Evolutionary conservation across 2,329 filamentous ascomycete species (phyloP).

Genomic region (Onygenales sp.): DNA sequence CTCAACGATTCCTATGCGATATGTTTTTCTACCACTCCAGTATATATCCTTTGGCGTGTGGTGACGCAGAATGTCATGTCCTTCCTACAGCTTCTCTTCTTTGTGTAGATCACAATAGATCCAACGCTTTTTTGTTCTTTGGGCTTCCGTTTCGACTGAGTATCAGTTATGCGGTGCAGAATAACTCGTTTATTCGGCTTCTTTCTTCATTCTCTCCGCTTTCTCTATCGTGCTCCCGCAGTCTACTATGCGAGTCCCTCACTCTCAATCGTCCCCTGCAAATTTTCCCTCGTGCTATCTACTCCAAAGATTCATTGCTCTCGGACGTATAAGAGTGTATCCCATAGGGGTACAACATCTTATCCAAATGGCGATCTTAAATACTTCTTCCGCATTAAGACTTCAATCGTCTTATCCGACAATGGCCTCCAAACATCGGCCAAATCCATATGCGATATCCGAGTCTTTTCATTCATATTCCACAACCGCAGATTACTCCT

Average conservation of each 20-base stretch:
- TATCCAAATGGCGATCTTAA: no score
- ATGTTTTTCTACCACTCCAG: background rate
- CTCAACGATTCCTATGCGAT: background rate
- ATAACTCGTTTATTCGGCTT: background rate
- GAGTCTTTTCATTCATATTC: no score
- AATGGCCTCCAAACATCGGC: no score
- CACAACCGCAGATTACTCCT: no score
- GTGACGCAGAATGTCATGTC: background rate
- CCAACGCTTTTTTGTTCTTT: background rate
- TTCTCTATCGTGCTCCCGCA: background rate
- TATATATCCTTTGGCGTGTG: background rate
- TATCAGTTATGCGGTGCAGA: background rate
- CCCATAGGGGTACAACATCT: no score
- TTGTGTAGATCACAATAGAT: background rate
- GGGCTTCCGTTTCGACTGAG: background rate
- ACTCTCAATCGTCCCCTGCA: background rate
- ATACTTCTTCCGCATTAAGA: no score
- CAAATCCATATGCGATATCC: no score
- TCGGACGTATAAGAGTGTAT: no score
- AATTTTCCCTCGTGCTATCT: no score
- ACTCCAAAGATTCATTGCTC: no score
- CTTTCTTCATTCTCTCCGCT: background rate
- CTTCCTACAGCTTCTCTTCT: background rate
- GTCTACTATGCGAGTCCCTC: background rate
- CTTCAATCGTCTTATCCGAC: no score